Conservation (phyloP, 805 yeast species). For the Schwanniomyces yamadae region DNA sequence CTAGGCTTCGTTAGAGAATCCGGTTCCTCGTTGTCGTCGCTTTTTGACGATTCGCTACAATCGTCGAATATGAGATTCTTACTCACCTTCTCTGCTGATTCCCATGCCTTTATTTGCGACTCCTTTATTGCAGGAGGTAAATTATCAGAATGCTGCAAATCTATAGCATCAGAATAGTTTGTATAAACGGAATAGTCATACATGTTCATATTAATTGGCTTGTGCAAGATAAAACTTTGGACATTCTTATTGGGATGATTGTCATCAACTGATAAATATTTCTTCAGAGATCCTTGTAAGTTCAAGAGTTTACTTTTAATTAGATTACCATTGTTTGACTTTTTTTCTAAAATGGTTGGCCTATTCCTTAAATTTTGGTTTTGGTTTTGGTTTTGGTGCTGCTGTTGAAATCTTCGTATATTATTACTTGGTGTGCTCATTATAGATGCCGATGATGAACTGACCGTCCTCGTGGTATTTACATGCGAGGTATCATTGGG, state of each 20-base stretch:
- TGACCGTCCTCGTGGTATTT: constrained; percentile 30
- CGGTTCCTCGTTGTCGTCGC: constrained; percentile 14
- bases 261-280: constrained; percentile 14
- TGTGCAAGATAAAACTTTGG: constrained; percentile 29
- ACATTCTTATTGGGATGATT: constrained; percentile 15
- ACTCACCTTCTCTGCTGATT: constrained; percentile 41
- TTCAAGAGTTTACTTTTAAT: constrained; percentile 39
- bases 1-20: constrained; percentile 5
- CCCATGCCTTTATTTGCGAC: constrained; percentile 47
- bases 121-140: constrained; percentile 37
- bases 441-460: constrained; percentile 38
- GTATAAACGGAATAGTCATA: constrained; percentile 41
- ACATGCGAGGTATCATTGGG: constrained; percentile 16
- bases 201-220: constrained; percentile 29
- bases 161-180: constrained; percentile 17
- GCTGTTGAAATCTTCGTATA: constrained; percentile 32
- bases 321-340: constrained; percentile 24
- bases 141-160: constrained; percentile 15
- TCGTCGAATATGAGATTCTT: constrained; percentile 35
- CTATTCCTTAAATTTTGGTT: constrained; percentile 6
- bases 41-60: constrained; percentile 22
- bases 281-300: constrained; percentile 37
- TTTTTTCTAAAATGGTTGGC: constrained; percentile 4
- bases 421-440: constrained; percentile 44
- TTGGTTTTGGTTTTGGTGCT: constrained; percentile 13